phyloP scores from a whole-genome alignment of 2,329 filamentous ascomycete species.

The Phoma sp. region DNA sequence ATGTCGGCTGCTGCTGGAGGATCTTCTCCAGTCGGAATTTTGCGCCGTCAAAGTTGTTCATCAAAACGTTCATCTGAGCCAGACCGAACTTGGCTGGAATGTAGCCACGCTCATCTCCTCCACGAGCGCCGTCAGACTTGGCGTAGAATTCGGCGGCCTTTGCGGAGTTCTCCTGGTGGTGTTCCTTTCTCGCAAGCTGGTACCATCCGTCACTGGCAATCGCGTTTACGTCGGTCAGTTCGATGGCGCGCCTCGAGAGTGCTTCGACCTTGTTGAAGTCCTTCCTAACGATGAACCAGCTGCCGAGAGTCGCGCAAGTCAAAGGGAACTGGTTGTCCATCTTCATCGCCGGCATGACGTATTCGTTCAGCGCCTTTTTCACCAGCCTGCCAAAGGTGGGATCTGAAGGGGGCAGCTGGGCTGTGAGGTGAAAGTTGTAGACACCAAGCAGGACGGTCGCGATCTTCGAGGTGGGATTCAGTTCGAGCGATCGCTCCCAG shows the following conservation, averaged over 20 bases:
- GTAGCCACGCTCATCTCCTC: conserved; percentile 88
- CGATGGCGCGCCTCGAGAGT: conserved; percentile 90
- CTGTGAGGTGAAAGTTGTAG: conserved; percentile 87
- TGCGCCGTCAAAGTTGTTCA: conserved; percentile 85
- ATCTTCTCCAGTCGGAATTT: conserved; percentile 96
- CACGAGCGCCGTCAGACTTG: conserved; percentile 88
- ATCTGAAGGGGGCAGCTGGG: conserved; percentile 81
- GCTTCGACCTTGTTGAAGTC: conserved; percentile 82
- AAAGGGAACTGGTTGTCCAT: conserved; percentile 89
- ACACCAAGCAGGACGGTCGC: conserved; percentile 89
- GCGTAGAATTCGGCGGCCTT: conserved; percentile 87
- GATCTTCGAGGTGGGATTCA: conserved; percentile 84
- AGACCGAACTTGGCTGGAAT: conserved; percentile 94
- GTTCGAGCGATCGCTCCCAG: conserved; percentile 86
- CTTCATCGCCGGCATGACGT: conserved; percentile 93
- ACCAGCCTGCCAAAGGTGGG: conserved; percentile 85
- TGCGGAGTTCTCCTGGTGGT: conserved; percentile 77
- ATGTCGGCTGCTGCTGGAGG: conserved; percentile 79
- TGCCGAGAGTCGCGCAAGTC: conserved; percentile 87
- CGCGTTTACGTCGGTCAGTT: conserved; percentile 93
- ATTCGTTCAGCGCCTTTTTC: conserved; percentile 92
- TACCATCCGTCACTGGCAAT: conserved; percentile 99
- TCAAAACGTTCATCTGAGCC: conserved; percentile 85
- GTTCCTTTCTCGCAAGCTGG: conserved; percentile 87
- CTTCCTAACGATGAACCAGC: conserved; percentile 87